Conservation (phyloP, 169 alveolate genomes). For the Besnoitia besnoiti region DNA sequence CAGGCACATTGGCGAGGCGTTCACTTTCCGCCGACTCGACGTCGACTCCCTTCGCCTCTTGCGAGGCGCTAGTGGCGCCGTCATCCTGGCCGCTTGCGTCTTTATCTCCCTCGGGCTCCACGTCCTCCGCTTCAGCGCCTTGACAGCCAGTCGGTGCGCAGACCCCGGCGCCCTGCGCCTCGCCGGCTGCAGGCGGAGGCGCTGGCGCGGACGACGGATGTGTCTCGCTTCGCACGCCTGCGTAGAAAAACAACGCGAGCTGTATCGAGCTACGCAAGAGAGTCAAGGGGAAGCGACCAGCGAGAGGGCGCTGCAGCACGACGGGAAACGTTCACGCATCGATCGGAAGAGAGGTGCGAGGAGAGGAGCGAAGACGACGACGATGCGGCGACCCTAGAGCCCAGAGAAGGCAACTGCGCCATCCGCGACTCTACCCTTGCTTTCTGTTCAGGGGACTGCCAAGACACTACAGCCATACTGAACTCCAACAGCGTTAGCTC, state of each 20-base stretch:
- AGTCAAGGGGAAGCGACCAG: not conserved
- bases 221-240: not conserved
- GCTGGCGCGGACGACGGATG: not conserved
- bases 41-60: not conserved
- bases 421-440: too few species aligned
- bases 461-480: too few species aligned
- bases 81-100: not conserved
- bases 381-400: not conserved
- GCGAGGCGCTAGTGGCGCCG: too few species aligned
- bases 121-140: not conserved
- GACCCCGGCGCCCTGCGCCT: not conserved
- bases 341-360: not conserved
- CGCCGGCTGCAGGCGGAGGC: not conserved
- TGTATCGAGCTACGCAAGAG: not conserved
- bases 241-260: too few species aligned
- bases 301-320: not conserved
- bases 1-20: not conserved
- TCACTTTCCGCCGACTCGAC: not conserved
- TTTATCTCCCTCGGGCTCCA: too few species aligned
- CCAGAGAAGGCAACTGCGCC: too few species aligned
- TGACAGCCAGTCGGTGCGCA: not conserved
- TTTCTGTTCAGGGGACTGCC: too few species aligned
- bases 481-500: too few species aligned
- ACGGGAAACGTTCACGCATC: not conserved
- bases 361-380: not conserved